A percentile compares a stretch with the other conserved stretches of the same genome.
Conservation (phyloP, 176 grass and related monocot species). For the Puya raimondii region DNA sequence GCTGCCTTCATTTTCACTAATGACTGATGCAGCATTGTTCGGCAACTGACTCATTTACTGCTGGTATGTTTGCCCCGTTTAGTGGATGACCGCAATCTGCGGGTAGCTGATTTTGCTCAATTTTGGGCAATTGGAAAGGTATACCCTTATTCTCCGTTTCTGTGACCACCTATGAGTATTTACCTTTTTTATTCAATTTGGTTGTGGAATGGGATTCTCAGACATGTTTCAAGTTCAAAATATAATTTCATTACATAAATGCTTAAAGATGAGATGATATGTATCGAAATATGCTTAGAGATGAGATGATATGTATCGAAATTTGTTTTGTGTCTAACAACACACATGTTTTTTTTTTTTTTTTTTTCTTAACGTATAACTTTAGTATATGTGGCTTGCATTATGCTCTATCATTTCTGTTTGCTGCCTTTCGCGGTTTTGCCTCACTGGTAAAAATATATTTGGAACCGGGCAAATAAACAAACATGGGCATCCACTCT, state of each 20-base stretch:
- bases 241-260: neutral
- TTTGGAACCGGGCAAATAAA: no score
- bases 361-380: no score
- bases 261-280: neutral
- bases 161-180: slow-evolving; percentile 37
- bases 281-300: no score
- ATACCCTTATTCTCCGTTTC: slow-evolving; percentile 60
- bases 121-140: slow-evolving; percentile 99
- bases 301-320: no score
- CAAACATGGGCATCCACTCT: no score
- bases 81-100: slow-evolving; percentile 99
- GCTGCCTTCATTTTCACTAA: slow-evolving; percentile 62
- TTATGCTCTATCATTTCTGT: no score
- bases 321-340: no score
- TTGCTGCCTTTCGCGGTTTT: no score
- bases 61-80: slow-evolving; percentile 75
- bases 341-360: no score
- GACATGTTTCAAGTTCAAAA: slow-evolving; percentile 12
- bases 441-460: no score
- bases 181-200: slow-evolving; percentile 29
- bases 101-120: slow-evolving; percentile 99
- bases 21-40: slow-evolving; percentile 70
- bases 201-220: slow-evolving; percentile 26
- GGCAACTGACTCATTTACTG: slow-evolving; percentile 96
- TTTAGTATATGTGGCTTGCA: no score